Percentiles rank a stretch among this genome's conserved stretches.
These are phyloP conservation scores for Trifolium pratense DNA, from an alignment of 306 rosid genomes.

Conservation along the genomic window DNA sequence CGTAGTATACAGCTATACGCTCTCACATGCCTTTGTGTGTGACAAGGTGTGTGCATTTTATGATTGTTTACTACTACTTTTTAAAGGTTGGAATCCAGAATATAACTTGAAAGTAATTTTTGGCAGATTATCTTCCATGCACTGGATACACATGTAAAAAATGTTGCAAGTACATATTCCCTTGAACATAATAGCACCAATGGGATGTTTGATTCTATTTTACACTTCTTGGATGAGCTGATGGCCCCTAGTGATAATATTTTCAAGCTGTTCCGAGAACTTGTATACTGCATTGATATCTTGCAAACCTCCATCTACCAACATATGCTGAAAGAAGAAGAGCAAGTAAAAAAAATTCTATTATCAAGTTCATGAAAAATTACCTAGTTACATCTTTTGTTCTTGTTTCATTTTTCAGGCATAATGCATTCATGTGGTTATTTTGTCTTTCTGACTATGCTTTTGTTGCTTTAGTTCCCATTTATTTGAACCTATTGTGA, in stretches of 20 bases:
- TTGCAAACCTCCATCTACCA: constrained; percentile 62
- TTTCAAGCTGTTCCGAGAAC: constrained; percentile 70
- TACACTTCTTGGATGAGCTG: constrained; percentile 60
- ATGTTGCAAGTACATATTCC: constrained; percentile 70
- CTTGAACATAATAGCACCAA: constrained; percentile 71
- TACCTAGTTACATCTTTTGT: constrained; percentile 24
- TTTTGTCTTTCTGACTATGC: constrained; percentile 34
- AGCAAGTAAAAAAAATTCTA: constrained; percentile 68
- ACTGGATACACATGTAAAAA: constrained; percentile 68
- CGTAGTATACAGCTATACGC: background rate
- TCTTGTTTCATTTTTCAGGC: constrained; percentile 23
- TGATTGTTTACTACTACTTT: constrained; percentile 6
- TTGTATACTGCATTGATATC: constrained; percentile 68
- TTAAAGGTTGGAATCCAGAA: constrained; percentile 20
- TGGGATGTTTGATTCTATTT: constrained; percentile 63
- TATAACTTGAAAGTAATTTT: background rate
- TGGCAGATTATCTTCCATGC: constrained; percentile 82
- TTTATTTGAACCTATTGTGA: constrained; percentile 12
- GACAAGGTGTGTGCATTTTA: constrained; percentile 3
- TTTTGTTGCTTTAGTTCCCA: constrained; percentile 2
- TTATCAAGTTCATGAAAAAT: constrained; percentile 8
- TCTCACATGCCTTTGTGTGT: constrained; percentile 2
- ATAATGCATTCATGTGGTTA: constrained; percentile 16
- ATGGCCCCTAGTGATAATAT: constrained; percentile 48
- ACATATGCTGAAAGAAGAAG: constrained; percentile 93